phyloP scores from a whole-genome alignment of 768 basidiomycete genomes.

The Boletus rex-veris region DNA sequence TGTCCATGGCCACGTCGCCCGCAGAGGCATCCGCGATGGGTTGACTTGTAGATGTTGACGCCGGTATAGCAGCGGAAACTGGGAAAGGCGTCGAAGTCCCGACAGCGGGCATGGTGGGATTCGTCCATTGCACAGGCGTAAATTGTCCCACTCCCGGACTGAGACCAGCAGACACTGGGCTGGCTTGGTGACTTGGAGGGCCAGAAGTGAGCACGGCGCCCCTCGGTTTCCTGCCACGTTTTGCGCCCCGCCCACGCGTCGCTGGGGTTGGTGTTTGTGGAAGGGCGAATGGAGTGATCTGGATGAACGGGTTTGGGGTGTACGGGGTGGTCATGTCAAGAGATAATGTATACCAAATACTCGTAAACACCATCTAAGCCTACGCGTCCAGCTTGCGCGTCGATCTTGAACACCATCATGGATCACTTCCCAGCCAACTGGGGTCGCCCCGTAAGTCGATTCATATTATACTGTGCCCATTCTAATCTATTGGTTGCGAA shows the following conservation, averaged over 20 bases:
- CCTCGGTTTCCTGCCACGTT: conserved; percentile 26
- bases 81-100: conserved; percentile 14
- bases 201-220: conserved; percentile 11
- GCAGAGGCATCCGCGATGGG: conserved; percentile 3
- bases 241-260: conserved; percentile 26
- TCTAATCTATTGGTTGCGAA: background rate
- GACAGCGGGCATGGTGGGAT: conserved; percentile 11
- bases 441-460: conserved; percentile 65
- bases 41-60: conserved; percentile 1
- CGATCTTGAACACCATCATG: conserved; percentile 40
- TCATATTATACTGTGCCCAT: background rate
- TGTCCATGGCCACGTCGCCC: conserved; percentile 9
- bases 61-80: conserved; percentile 1
- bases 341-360: conserved; percentile 9
- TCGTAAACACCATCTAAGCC: conserved; percentile 13
- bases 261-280: conserved; percentile 23
- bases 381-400: conserved; percentile 26
- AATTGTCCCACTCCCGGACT: conserved; percentile 17
- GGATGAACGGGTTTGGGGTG: conserved; percentile 24
- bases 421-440: conserved; percentile 84
- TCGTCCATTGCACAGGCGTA: conserved; percentile 40
- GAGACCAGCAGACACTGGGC: background rate
- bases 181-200: conserved; percentile 11
- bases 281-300: conserved; percentile 14
- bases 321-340: conserved; percentile 25